phyloP scores from a whole-genome alignment of 2,329 filamentous ascomycete genomes.

The Alternaria brassicae region DNA sequence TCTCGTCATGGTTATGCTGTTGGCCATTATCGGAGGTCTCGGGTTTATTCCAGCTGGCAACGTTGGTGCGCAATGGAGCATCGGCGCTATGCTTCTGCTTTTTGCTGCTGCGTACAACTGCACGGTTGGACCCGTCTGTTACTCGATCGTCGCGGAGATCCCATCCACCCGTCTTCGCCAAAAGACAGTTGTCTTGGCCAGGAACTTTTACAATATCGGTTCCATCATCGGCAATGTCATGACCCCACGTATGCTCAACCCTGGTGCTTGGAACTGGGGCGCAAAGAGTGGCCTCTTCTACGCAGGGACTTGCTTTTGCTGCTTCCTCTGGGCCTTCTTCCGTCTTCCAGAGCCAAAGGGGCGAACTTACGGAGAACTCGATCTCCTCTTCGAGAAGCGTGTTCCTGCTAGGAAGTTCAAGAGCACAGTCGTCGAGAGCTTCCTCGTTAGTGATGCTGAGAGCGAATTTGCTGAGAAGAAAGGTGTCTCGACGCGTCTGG shows the following conservation, averaged over 20 bases:
- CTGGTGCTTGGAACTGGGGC: conserved; percentile 64
- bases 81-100: conserved; percentile 45
- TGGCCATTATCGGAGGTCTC: conserved; percentile 82
- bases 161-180: conserved; percentile 84
- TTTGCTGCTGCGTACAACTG: conserved; percentile 78
- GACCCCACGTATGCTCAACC: conserved; percentile 48
- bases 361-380: conserved; percentile 83
- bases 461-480: conserved; percentile 37
- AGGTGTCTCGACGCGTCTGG: conserved; percentile 32
- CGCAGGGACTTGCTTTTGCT: conserved; percentile 78
- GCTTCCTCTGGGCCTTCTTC: conserved; percentile 81
- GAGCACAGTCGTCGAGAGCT: conserved; percentile 35
- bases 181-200: conserved; percentile 87
- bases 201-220: conserved; percentile 78
- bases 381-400: conserved; percentile 75
- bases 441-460: conserved; percentile 26
- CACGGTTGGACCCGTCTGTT: conserved; percentile 87
- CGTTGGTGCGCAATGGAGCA: conserved; percentile 56
- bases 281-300: conserved; percentile 90
- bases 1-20: conserved; percentile 65
- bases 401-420: conserved; percentile 43
- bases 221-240: conserved; percentile 72
- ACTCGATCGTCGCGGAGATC: conserved; percentile 84
- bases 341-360: conserved; percentile 80
- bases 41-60: conserved; percentile 60